Evolutionary conservation across 768 basidiomycete genomes (phyloP).

Genomic region (Cystobasidium tubakii): DNA sequence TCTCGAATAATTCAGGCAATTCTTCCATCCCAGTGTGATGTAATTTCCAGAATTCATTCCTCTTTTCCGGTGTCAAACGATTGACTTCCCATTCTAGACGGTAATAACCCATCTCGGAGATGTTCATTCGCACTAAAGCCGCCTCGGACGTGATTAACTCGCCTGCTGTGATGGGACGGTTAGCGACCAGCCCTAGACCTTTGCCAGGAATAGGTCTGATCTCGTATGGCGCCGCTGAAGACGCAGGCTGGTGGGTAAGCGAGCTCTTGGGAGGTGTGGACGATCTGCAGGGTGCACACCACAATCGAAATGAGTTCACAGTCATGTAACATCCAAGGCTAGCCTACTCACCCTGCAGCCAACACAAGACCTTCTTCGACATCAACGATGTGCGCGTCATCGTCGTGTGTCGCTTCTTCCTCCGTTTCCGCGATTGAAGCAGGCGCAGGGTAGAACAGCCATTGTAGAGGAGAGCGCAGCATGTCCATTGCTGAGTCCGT

Average conservation of each 20-base stretch:
- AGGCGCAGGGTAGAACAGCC: too few species aligned
- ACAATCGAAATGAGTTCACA: background rate
- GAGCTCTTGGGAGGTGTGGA: background rate
- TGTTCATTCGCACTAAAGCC: background rate
- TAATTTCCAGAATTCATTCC: background rate
- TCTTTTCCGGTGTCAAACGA: background rate
- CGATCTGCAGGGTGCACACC: background rate
- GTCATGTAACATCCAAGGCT: background rate
- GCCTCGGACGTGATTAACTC: conserved; percentile 3
- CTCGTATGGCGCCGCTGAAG: background rate
- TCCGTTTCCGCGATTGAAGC: too few species aligned
- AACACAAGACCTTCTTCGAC: background rate
- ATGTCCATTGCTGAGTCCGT: too few species aligned
- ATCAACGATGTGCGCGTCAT: too few species aligned
- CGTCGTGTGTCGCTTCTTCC: too few species aligned
- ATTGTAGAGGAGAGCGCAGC: too few species aligned
- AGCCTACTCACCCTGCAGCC: background rate
- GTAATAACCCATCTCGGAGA: background rate
- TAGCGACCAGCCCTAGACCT: conserved; percentile 16
- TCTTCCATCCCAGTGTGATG: conserved; percentile 12
- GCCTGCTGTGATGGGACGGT: conserved; percentile 1
- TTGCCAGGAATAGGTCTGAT: conserved; percentile 18
- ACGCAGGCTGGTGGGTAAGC: background rate
- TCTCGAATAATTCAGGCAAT: background rate
- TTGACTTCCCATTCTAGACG: background rate